Conservation (phyloP, 306 rosid genomes). For the Lathyrus oleraceus region DNA sequence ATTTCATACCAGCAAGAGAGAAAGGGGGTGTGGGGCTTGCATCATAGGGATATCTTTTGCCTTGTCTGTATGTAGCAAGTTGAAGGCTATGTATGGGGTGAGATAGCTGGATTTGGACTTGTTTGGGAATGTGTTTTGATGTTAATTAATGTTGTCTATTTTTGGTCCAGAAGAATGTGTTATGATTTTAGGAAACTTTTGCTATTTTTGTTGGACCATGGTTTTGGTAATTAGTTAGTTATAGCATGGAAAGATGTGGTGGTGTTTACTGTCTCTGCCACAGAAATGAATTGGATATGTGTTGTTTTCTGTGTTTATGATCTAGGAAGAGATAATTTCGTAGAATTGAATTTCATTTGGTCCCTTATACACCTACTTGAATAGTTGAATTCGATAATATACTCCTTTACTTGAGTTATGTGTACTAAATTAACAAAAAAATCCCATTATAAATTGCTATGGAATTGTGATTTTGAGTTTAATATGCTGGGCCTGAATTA, state of each 20-base stretch:
- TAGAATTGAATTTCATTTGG: slow-evolving; percentile 29
- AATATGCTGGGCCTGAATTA: background rate
- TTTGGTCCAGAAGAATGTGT: slow-evolving; percentile 28
- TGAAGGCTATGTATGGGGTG: slow-evolving; percentile 39
- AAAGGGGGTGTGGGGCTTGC: slow-evolving; percentile 44
- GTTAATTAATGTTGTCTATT: slow-evolving; percentile 39
- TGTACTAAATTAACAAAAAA: slow-evolving; percentile 18
- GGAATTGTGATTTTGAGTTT: slow-evolving; percentile 6
- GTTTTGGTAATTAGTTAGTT: slow-evolving; percentile 2
- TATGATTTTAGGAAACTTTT: slow-evolving; percentile 21
- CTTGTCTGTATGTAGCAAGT: slow-evolving; percentile 49
- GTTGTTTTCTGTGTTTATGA: background rate
- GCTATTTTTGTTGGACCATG: slow-evolving; percentile 16
- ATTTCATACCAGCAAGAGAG: slow-evolving; percentile 45
- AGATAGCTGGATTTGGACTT: slow-evolving; percentile 54
- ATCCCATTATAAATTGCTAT: slow-evolving; percentile 20
- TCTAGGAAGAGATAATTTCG: background rate
- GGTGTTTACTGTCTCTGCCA: slow-evolving; percentile 11
- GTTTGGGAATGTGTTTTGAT: slow-evolving; percentile 35
- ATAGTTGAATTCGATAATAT: background rate
- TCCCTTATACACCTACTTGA: slow-evolving; percentile 1
- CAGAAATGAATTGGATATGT: slow-evolving; percentile 10
- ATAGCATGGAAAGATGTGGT: slow-evolving; percentile 20
- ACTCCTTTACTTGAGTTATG: slow-evolving; percentile 14
- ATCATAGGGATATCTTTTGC: slow-evolving; percentile 29